Evolutionary conservation across 2,329 filamentous ascomycete genomes (phyloP).

Genomic region (Penicillium olsonii): DNA sequence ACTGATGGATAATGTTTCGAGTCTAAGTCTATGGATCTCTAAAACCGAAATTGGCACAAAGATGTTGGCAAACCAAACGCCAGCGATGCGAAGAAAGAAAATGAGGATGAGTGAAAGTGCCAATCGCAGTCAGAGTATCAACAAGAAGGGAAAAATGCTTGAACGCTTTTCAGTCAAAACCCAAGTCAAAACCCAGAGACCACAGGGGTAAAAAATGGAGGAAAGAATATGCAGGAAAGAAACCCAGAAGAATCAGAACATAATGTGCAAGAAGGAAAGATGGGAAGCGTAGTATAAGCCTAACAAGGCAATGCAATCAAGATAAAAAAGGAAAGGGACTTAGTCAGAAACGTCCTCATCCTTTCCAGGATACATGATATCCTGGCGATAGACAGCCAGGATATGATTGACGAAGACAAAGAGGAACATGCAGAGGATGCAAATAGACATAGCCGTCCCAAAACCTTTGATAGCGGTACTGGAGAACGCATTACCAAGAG

Average conservation of each 20-base stretch:
- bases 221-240: not conserved
- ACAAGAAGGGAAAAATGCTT: conserved; percentile 1
- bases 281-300: not conserved
- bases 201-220: not conserved
- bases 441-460: conserved; percentile 57
- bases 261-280: conserved; percentile 1
- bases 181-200: not conserved
- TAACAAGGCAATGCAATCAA: not conserved
- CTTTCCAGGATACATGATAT: conserved; percentile 61
- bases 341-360: conserved; percentile 56
- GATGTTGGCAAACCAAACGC: not conserved
- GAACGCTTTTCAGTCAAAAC: conserved; percentile 8
- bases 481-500: conserved; percentile 55
- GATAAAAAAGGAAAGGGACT: not conserved
- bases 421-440: conserved; percentile 58
- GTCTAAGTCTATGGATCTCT: conserved; percentile 1
- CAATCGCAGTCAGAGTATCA: not conserved
- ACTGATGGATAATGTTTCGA: not conserved
- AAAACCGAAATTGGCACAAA: not conserved
- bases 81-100: not conserved
- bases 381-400: conserved; percentile 51
- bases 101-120: not conserved
- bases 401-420: conserved; percentile 54
- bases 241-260: not conserved
- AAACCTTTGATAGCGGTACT: conserved; percentile 58